Conservation (phyloP, 2,329 filamentous ascomycete species). For the Exserohilum rostratum region DNA sequence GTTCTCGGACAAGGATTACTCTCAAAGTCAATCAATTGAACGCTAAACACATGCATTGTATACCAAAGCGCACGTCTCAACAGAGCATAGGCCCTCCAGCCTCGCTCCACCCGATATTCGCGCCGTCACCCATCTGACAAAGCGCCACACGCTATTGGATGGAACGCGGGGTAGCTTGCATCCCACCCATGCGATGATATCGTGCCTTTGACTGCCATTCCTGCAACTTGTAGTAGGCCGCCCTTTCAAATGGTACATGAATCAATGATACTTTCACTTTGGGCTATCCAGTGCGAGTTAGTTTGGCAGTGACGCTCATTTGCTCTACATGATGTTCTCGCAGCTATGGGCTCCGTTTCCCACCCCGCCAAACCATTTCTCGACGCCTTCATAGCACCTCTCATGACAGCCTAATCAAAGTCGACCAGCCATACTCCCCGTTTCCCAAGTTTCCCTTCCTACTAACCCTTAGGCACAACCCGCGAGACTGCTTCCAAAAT, state of each 20-base stretch:
- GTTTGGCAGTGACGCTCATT: neutral
- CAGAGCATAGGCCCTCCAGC: no score
- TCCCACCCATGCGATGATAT: slow-evolving; percentile 9
- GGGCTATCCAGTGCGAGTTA: neutral
- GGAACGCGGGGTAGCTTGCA: slow-evolving; percentile 23
- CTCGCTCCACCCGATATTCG: neutral
- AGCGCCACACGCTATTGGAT: slow-evolving; percentile 6
- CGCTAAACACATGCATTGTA: neutral
- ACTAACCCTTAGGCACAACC: neutral
- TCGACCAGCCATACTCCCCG: neutral
- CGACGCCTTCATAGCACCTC: neutral
- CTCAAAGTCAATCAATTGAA: neutral
- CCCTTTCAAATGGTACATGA: neutral
- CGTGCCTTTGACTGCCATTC: neutral
- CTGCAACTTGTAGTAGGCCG: neutral
- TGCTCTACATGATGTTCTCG: neutral
- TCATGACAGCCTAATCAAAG: neutral
- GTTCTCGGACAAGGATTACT: neutral
- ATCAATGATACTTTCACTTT: neutral
- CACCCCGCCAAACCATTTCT: slow-evolving; percentile 3
- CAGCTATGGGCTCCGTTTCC: neutral
- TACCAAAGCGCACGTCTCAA: neutral
- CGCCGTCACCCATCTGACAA: neutral
- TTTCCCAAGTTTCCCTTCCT: neutral
- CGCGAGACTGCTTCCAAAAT: slow-evolving; percentile 20